Conservation (phyloP, 805 yeast species). For the Saccharomycopsis fermentans region DNA sequence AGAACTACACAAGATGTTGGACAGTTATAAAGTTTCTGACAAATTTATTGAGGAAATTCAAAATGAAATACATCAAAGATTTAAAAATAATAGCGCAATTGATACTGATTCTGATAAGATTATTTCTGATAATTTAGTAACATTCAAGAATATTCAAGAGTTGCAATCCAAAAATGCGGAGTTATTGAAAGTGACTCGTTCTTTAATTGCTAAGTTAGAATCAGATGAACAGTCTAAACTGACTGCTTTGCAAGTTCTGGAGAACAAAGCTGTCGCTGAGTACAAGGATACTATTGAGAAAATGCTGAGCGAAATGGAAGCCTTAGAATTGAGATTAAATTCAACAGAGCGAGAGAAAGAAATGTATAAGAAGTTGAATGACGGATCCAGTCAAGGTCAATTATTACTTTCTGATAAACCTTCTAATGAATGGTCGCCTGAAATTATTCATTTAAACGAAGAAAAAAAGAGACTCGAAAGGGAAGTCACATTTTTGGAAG, state of each 20-base stretch:
- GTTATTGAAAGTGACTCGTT: constrained; percentile 56
- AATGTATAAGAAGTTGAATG: constrained; percentile 31
- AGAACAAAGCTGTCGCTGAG: constrained; percentile 42
- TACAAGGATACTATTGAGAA: constrained; percentile 62
- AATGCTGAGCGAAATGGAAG: constrained; percentile 47
- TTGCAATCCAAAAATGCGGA: constrained; percentile 69
- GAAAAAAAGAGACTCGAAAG: constrained; percentile 2
- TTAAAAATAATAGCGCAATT: constrained; percentile 21
- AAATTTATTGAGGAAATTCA: constrained; percentile 23
- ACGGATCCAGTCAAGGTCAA: background rate
- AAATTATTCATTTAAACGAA: background rate
- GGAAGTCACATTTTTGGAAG: constrained; percentile 24
- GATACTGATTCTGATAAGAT: constrained; percentile 62
- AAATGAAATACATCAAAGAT: constrained; percentile 16
- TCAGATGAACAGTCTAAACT: constrained; percentile 36
- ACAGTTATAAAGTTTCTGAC: constrained; percentile 22
- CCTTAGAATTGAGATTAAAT: constrained; percentile 40
- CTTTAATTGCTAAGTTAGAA: constrained; percentile 64
- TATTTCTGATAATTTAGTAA: constrained; percentile 64
- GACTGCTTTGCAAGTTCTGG: constrained; percentile 30
- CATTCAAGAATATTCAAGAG: constrained; percentile 57
- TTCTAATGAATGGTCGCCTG: background rate
- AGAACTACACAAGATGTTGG: constrained; percentile 49
- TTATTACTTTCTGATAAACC: background rate
- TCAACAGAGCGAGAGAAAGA: constrained; percentile 61